Evolutionary conservation across 2,329 filamentous ascomycete genomes (phyloP).

Genomic region (Cylindrodendrum hubeiense): DNA sequence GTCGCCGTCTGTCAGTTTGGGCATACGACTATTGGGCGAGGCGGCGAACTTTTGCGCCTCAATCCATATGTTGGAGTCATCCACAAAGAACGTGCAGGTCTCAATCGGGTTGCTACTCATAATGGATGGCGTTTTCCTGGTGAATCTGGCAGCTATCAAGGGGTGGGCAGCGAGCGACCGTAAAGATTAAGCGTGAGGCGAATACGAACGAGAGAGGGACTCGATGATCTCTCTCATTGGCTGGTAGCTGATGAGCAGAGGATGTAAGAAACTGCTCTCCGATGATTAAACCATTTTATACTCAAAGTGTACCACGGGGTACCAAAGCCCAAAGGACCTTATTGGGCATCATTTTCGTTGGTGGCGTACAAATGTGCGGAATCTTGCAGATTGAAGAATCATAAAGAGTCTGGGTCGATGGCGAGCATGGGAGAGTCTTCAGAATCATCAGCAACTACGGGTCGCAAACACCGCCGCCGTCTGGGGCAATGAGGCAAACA

Average conservation of each 20-base stretch:
- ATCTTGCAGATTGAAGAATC: neutral
- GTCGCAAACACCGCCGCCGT: too few relatives aligned
- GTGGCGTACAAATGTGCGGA: neutral
- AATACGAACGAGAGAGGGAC: neutral
- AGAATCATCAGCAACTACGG: too few relatives aligned
- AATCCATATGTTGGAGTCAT: slow-evolving; percentile 11
- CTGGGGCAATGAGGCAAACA: too few relatives aligned
- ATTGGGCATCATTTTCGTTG: neutral
- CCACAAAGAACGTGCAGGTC: slow-evolving; percentile 5
- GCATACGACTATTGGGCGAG: slow-evolving; percentile 25
- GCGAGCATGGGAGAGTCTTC: too few relatives aligned
- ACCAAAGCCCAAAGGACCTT: neutral
- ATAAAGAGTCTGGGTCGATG: too few relatives aligned
- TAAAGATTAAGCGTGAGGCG: neutral
- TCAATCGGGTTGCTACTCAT: neutral
- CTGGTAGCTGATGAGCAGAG: neutral
- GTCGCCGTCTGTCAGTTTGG: slow-evolving; percentile 38
- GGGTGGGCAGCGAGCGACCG: too few relatives aligned
- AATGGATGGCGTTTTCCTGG: too few relatives aligned
- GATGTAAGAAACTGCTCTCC: neutral
- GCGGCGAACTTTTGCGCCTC: slow-evolving; percentile 11
- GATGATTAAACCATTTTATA: neutral
- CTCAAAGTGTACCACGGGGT: neutral
- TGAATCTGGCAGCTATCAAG: neutral
- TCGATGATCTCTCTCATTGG: neutral